Base-by-base conservation (phyloP, 805 yeast species). In the Spathaspora arborariae region DNA sequence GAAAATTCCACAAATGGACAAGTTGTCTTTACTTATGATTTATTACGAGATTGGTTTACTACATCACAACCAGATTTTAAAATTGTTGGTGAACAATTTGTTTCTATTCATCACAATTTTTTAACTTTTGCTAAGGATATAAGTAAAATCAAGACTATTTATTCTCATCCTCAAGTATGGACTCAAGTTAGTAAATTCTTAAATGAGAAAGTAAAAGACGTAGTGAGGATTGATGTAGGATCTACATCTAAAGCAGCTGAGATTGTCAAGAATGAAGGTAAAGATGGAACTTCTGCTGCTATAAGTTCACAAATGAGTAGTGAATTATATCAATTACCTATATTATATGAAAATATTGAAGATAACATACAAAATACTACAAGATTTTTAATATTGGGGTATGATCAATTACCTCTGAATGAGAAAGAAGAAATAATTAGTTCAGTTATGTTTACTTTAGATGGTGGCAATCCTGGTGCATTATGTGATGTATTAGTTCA, bases 141-240 rank as follows among this genome's bases (percentile, higher is more conserved):
- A 2, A 52, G 62, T 1, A 61, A 73, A 11, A 76, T 90, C 44
- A 64, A 60, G 13, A 78, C 74, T 26, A 76, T 92, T 16, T 88
- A 87, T 67, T 87, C 97, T 2, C 99, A 92, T 65, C 97, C 99
- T 1, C 99, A 92, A 63, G 99, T 91, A 0, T 92, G 99, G 99
- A 95, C 97, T 8, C 99, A 92, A 62, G 84, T 88, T 42, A 69
- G 76, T 2, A 62, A 68, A 19, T 94, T 87, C 68, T 60, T 86
- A 37, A 43, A 51, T 26, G 43, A 54, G 41, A 59, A 69, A 16
- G 51, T 70, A 36, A 46, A 60, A 11, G 59, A 57, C 40, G 63
- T 68, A 34, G 64, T 41, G 4, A 51, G 66, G 49, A 71, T 85
- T 15, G 96, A 90, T 63, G 74, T 84, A 2, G 72, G 77, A 1